Conservation (phyloP, 2,329 filamentous ascomycete genomes). For the Aureobasidium musti region DNA sequence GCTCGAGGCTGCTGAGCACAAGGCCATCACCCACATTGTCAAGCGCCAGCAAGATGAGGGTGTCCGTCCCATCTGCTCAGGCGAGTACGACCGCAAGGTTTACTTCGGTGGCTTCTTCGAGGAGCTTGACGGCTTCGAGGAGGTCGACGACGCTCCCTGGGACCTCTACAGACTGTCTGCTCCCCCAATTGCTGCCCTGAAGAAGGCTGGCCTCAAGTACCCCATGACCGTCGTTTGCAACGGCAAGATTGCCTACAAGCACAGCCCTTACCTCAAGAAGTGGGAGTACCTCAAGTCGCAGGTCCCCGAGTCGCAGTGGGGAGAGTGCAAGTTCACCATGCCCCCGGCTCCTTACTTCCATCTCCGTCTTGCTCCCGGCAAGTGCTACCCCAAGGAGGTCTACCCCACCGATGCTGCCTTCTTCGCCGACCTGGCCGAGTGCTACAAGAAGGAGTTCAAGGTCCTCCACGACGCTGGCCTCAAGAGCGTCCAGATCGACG, state of each 20-base stretch:
- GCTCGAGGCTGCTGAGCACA: slow-evolving; percentile 63
- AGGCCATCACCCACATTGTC: slow-evolving; percentile 66
- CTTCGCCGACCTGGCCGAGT: slow-evolving; percentile 42
- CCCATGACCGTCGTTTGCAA: slow-evolving; percentile 44
- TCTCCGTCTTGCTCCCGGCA: slow-evolving; percentile 41
- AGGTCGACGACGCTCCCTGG: slow-evolving; percentile 43
- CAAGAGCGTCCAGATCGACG: slow-evolving; percentile 44
- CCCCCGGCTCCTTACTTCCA: slow-evolving; percentile 45
- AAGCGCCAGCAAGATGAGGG: slow-evolving; percentile 64
- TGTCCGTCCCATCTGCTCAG: slow-evolving; percentile 65
- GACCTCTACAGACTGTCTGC: slow-evolving; percentile 42
- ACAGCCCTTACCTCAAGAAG: slow-evolving; percentile 43
- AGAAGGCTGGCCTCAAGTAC: slow-evolving; percentile 45
- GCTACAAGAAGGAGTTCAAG: slow-evolving; percentile 43
- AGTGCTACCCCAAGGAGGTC: slow-evolving; percentile 41
- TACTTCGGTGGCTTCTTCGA: slow-evolving; percentile 46
- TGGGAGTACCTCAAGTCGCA: slow-evolving; percentile 41
- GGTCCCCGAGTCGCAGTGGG: slow-evolving; percentile 42
- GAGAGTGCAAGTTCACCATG: slow-evolving; percentile 45
- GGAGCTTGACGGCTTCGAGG: slow-evolving; percentile 44
- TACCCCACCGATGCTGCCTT: slow-evolving; percentile 42
- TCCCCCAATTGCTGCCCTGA: slow-evolving; percentile 43
- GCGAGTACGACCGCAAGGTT: slow-evolving; percentile 60
- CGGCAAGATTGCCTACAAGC: slow-evolving; percentile 42
- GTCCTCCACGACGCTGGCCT: slow-evolving; percentile 42